A percentile compares a stretch with the other conserved stretches of the same genome.
phyloP scores from a whole-genome alignment of 1,284 basidiomycete genomes.

The Trichosporon coremiiforme region DNA sequence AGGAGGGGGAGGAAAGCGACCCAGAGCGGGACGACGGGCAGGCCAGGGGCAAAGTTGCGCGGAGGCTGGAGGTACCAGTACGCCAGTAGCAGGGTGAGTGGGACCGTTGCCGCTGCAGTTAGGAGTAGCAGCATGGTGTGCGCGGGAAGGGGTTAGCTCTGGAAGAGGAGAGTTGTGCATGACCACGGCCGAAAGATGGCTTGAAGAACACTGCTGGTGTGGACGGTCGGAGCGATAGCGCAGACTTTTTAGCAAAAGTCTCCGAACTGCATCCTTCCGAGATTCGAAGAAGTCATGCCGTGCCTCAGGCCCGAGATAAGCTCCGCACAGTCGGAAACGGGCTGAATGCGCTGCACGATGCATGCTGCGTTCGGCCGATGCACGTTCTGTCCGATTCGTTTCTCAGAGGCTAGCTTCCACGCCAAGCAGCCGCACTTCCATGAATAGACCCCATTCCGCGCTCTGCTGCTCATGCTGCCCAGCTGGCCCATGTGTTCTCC shows the following conservation, averaged over 20 bases:
- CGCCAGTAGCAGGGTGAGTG: background rate
- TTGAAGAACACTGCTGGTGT: background rate
- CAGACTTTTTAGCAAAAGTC: slow-evolving; percentile 12
- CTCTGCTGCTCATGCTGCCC: too few species aligned
- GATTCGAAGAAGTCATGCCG: background rate
- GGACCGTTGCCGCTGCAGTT: background rate
- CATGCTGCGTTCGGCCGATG: background rate
- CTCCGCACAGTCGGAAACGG: too few species aligned
- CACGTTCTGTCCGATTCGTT: too few species aligned
- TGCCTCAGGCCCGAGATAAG: background rate
- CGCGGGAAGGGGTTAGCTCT: background rate
- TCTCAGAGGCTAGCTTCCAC: too few species aligned
- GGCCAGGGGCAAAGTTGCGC: slow-evolving; percentile 14
- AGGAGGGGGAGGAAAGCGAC: slow-evolving; percentile 17
- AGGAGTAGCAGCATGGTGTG: background rate
- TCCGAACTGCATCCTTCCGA: background rate
- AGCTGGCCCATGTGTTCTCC: too few species aligned
- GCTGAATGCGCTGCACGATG: background rate
- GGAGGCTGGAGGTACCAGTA: slow-evolving; percentile 10
- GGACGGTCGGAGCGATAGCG: background rate
- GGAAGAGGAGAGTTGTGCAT: background rate
- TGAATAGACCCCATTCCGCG: background rate
- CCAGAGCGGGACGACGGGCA: slow-evolving; percentile 20
- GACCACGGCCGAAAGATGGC: background rate
- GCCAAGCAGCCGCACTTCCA: background rate